phyloP scores from a whole-genome alignment of 345 rosid species.

The Pugionium dolabratum region DNA sequence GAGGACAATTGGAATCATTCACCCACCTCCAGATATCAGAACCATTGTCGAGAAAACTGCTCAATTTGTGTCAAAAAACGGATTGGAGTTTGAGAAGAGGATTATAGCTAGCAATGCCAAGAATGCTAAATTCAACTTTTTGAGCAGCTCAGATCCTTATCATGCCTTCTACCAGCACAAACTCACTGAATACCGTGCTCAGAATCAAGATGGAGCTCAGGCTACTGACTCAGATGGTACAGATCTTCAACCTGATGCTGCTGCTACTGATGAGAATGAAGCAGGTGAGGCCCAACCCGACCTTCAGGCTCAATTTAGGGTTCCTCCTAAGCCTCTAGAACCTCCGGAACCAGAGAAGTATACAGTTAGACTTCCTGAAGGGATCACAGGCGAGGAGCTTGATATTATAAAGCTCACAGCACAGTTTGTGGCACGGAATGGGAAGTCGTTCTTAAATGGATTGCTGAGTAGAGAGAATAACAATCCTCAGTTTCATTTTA shows the following conservation, averaged over 20 bases:
- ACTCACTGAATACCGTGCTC: no score
- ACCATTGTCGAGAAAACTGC: no score
- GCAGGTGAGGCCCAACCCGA: conserved; percentile 54
- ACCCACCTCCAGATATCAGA: no score
- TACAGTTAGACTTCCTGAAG: conserved; percentile 76
- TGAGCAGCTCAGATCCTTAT: no score
- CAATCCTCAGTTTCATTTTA: conserved; percentile 76
- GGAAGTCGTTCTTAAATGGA: conserved; percentile 68
- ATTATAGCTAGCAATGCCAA: no score
- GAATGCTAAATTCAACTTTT: no score
- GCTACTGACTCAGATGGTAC: conserved; percentile 42
- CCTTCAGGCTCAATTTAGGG: conserved; percentile 63
- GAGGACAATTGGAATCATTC: no score
- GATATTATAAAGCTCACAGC: conserved; percentile 85
- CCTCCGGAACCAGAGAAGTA: conserved; percentile 81
- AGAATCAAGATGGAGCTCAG: conserved; percentile 53
- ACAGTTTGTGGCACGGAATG: conserved; percentile 86
- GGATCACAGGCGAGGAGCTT: conserved; percentile 77
- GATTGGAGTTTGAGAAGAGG: no score
- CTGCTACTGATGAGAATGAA: conserved; percentile 41
- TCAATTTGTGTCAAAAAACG: no score
- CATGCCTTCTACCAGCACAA: no score
- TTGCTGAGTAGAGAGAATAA: conserved; percentile 70
- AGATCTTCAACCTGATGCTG: conserved; percentile 41
- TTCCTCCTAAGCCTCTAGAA: conserved; percentile 58